Conservation (phyloP, 202 grass and related monocot species). For the Carex arenaria region DNA sequence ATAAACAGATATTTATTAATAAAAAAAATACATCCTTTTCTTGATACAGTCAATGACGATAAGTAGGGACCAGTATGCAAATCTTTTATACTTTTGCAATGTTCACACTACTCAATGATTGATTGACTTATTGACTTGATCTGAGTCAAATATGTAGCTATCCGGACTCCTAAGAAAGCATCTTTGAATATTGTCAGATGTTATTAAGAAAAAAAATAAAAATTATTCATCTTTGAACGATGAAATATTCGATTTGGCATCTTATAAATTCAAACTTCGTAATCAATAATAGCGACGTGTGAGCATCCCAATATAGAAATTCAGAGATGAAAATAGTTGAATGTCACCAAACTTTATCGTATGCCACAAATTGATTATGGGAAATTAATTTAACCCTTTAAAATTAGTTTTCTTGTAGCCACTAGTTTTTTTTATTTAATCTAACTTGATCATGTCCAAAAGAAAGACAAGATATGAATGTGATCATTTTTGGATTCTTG, state of each 20-base stretch:
- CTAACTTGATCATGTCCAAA: background rate
- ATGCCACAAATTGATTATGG: background rate
- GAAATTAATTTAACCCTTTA: background rate
- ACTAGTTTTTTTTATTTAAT: background rate
- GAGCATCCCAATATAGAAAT: background rate
- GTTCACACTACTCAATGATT: conserved; percentile 8
- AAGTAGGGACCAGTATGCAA: background rate
- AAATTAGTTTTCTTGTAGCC: background rate
- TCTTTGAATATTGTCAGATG: background rate
- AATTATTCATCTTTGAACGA: background rate
- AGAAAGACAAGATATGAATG: background rate
- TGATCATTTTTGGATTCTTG: background rate
- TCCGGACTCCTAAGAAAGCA: background rate
- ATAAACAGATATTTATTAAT: background rate
- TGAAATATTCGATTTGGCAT: conserved; percentile 13
- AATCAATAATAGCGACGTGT: background rate
- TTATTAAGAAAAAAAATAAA: background rate
- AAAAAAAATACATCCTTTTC: no score
- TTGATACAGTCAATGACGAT: background rate
- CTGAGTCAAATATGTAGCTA: background rate
- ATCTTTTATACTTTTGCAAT: no score
- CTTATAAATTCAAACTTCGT: background rate
- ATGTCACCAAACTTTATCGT: background rate
- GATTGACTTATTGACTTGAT: background rate
- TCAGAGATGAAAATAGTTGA: background rate